A percentile compares a stretch with the other conserved stretches of the same genome.
phyloP scores from a whole-genome alignment of 2,329 filamentous ascomycete genomes.

The Calonectria honghensis region DNA sequence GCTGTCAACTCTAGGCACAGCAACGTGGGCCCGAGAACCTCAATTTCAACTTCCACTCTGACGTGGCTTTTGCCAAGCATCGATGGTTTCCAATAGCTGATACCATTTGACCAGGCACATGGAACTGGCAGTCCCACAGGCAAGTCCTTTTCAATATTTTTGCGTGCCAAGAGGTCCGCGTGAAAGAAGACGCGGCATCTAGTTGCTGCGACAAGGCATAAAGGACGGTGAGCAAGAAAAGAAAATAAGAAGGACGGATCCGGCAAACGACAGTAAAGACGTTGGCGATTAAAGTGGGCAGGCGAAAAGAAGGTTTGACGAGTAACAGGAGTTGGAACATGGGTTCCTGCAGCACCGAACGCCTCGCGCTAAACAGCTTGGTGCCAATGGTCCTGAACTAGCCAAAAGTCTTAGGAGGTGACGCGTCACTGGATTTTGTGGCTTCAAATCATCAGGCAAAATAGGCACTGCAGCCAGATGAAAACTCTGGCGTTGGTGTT shows the following conservation, averaged over 20 bases:
- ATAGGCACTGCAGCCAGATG: background rate
- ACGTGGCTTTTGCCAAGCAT: background rate
- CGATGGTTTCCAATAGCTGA: background rate
- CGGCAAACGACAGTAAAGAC: background rate
- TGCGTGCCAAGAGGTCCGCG: background rate
- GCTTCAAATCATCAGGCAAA: background rate
- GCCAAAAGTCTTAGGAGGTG: background rate
- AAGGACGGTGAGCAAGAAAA: background rate
- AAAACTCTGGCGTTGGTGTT: background rate
- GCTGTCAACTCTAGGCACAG: background rate
- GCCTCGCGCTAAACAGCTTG: background rate
- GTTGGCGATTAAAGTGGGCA: slow-evolving; percentile 5
- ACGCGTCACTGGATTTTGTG: slow-evolving; percentile 25
- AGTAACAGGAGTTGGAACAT: background rate
- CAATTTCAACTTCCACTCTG: background rate
- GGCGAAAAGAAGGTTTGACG: background rate
- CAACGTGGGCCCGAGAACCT: background rate
- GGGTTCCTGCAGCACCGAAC: background rate
- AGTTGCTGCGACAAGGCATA: background rate
- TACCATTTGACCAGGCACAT: background rate
- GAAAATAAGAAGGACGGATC: background rate
- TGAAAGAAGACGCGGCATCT: background rate
- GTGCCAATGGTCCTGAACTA: background rate
- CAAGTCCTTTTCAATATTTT: background rate
- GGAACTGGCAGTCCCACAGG: background rate